Base-by-base conservation (phyloP, 805 yeast species). In the Cyberlindnera mississippiensis region DNA sequence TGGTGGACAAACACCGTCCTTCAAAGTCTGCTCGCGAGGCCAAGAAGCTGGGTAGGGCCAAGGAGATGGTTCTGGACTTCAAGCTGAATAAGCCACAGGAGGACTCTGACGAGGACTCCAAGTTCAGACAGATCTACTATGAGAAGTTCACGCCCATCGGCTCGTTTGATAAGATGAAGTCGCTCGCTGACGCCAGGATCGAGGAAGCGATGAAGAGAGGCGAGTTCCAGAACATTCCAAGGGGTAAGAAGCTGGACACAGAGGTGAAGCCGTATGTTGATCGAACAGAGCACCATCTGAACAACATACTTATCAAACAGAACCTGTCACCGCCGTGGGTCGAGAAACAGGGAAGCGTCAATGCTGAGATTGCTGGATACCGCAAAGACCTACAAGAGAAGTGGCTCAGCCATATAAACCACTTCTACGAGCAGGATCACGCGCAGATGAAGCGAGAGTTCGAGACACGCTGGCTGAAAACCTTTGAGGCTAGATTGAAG, bases 241-340 rank as follows among this genome's bases (percentile, higher is more conserved):
- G 95, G 44, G 96, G 95, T 0, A 71, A 75, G 51, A 80, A 81
- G 3, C 54, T 82, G 13, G 64, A 66, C 4, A 52, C 50, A 17
- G 59, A 62, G n/a, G 66, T 63, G 50, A 76, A 66, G 58, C 82
- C 78, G 35, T 82, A 69, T 61, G 68, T 72, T 43, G 93, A 77
- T 60, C 74, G 73, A 45, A 85, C 79, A 40, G 95, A 82, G 52
- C 86, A 80, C 59, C 86, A 87, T 57, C 62, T 89, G 64, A 89
- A 89, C 62, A 79, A 85, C 47, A 82, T 89, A 34, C 63, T 89
- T 42, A 76, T 73, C 40, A 73, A 76, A 33, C 96, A 89, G 60
- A 89, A 86, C 37, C 80, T 86, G 1, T 66, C 80, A 10, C 96
- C 96, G 0, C 95, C 95, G 0, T 89, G 96, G 96, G 82, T 89